Percentiles rank a stretch among this genome's conserved stretches.
These are phyloP conservation scores for Eutypella sp. DNA, from an alignment of 2,329 filamentous ascomycete species.

Conservation along the genomic window DNA sequence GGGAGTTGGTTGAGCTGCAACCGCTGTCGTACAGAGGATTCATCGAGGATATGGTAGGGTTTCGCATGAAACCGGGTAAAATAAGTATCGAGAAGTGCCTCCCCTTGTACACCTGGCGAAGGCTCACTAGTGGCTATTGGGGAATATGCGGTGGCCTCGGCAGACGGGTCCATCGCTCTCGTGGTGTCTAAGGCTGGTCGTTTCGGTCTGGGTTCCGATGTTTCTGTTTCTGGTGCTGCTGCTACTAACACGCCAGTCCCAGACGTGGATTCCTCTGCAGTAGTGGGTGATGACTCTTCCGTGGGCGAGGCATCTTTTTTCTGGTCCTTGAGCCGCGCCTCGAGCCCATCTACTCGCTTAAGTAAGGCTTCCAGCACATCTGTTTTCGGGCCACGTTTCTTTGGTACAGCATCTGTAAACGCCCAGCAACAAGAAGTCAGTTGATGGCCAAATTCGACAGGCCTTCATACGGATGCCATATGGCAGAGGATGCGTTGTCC, in stretches of 20 bases:
- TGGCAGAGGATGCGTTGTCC: constrained; percentile 1
- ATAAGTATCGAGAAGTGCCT: constrained; percentile 70
- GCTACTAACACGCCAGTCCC: constrained; percentile 14
- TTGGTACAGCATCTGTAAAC: constrained; percentile 71
- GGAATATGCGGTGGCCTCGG: constrained; percentile 39
- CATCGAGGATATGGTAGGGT: constrained; percentile 77
- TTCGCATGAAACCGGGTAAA: constrained; percentile 77
- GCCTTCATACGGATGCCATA: constrained; percentile 7
- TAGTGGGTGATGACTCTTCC: constrained; percentile 23
- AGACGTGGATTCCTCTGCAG: constrained; percentile 21
- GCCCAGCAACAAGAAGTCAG: constrained; percentile 6
- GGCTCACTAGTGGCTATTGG: constrained; percentile 38
- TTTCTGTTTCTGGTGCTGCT: constrained; percentile 21
- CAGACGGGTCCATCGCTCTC: constrained; percentile 25
- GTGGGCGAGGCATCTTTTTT: constrained; percentile 43
- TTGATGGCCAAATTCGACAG: background rate
- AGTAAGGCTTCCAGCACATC: constrained; percentile 80
- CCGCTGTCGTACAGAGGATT: constrained; percentile 66
- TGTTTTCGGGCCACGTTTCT: constrained; percentile 86
- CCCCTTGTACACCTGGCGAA: constrained; percentile 46
- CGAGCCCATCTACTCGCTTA: constrained; percentile 79
- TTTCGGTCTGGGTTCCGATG: constrained; percentile 37
- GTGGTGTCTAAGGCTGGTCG: constrained; percentile 33
- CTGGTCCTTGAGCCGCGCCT: constrained; percentile 71
- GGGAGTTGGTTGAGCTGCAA: constrained; percentile 64